Conservation (phyloP, 2,329 filamentous ascomycete genomes). For the Pseudogymnoascus sp. region DNA sequence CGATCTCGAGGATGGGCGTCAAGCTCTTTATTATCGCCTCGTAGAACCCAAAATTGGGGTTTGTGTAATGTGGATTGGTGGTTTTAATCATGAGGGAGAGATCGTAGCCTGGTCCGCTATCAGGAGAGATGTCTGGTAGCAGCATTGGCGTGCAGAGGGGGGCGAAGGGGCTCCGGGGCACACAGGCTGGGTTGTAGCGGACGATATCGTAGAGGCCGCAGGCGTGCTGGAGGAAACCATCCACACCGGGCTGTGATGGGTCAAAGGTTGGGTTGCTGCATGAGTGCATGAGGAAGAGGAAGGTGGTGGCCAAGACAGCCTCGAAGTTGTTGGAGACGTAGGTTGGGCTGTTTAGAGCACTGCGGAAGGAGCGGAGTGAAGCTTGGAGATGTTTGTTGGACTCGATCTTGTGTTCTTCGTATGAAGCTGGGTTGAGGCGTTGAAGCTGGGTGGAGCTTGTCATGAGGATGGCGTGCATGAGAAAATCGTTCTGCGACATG, state of each 20-base stretch:
- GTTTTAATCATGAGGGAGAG: slow-evolving; percentile 5
- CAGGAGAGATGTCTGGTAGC: slow-evolving; percentile 9
- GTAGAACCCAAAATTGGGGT: not conserved
- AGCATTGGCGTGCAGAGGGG: slow-evolving; percentile 12
- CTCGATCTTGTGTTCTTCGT: slow-evolving; percentile 12
- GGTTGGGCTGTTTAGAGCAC: slow-evolving; percentile 8
- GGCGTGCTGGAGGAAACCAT: slow-evolving; percentile 17
- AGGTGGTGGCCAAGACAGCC: slow-evolving; percentile 17
- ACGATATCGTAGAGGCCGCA: slow-evolving; percentile 15
- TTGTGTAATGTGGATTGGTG: not conserved
- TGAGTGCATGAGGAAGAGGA: slow-evolving; percentile 15
- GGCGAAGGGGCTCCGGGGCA: slow-evolving; percentile 10
- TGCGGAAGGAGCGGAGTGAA: slow-evolving; percentile 14
- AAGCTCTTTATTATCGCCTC: not conserved
- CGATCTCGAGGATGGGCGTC: not conserved
- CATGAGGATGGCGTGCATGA: slow-evolving; percentile 17
- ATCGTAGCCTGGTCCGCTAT: slow-evolving; percentile 13
- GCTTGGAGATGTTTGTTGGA: slow-evolving; percentile 14
- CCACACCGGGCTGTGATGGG: slow-evolving; percentile 8
- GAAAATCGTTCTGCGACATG: slow-evolving; percentile 14
- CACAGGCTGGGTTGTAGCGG: slow-evolving; percentile 1
- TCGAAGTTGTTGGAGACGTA: slow-evolving; percentile 13
- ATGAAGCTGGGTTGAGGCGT: not conserved
- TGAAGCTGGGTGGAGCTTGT: slow-evolving; percentile 11
- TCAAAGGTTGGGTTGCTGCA: not conserved